These are phyloP conservation scores for Chenopodium formosanum DNA, from an alignment of 148 eudicot species.

Conservation along the genomic window DNA sequence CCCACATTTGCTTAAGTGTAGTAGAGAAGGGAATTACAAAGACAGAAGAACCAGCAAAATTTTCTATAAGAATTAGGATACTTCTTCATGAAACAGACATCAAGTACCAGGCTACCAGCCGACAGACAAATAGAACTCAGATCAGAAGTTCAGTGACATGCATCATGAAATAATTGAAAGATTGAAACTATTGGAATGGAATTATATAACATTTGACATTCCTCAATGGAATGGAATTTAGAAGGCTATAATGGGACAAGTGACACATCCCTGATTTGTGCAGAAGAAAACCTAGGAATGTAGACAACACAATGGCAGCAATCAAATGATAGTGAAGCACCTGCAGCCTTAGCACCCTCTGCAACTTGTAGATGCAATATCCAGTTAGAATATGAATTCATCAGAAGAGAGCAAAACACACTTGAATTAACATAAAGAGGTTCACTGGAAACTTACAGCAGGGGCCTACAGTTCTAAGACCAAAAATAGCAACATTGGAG, in stretches of 20 bases:
- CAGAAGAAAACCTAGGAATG: neutral
- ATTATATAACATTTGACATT: too few relatives aligned
- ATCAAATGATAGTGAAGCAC: slow-evolving; percentile 48
- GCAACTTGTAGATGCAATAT: slow-evolving; percentile 59
- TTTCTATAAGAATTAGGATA: neutral
- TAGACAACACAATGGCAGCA: neutral
- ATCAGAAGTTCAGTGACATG: neutral
- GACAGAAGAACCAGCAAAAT: neutral
- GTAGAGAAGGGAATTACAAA: neutral
- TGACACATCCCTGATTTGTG: neutral
- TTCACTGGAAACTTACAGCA: slow-evolving; percentile 57
- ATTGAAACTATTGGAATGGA: neutral
- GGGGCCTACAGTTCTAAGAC: slow-evolving; percentile 95
- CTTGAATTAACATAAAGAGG: neutral
- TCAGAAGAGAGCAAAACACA: slow-evolving; percentile 10
- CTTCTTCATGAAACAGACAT: neutral
- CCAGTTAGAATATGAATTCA: neutral
- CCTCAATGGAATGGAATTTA: neutral
- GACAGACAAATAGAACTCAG: neutral
- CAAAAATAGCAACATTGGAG: slow-evolving; percentile 96
- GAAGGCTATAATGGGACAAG: neutral
- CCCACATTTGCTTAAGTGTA: too few relatives aligned
- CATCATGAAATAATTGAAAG: neutral
- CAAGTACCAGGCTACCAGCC: neutral
- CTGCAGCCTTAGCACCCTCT: slow-evolving; percentile 90